These are phyloP conservation scores for Articulospora tetracladia DNA, from an alignment of 495 filamentous ascomycete species.

Conservation along the genomic window DNA sequence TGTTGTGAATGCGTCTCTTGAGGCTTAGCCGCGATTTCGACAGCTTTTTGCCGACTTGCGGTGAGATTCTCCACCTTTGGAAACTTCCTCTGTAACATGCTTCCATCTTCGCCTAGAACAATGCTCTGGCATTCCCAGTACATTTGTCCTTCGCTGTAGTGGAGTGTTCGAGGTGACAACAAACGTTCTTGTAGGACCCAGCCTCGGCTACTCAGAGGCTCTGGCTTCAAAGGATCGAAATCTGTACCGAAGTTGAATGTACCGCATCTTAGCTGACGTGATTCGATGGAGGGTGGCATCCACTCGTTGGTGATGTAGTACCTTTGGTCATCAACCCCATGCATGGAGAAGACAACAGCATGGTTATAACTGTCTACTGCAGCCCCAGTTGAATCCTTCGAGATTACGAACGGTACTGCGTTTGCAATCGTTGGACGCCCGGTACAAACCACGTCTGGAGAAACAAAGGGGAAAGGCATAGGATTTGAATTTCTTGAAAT, in stretches of 20 bases:
- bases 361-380: neutral
- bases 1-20: neutral
- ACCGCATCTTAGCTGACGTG: neutral
- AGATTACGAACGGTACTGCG: neutral
- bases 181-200: constrained; percentile 36
- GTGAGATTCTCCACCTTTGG: neutral
- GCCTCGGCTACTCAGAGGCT: constrained; percentile 25
- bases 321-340: neutral
- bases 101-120: constrained; percentile 17
- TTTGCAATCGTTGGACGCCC: neutral
- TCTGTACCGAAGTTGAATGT: neutral
- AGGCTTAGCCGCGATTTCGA: neutral
- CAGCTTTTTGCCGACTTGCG: neutral
- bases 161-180: constrained; percentile 25
- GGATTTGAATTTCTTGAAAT: neutral
- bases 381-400: neutral
- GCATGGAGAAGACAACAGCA: neutral
- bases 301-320: neutral
- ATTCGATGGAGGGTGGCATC: neutral
- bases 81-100: neutral
- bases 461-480: neutral
- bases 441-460: neutral
- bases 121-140: constrained; percentile 24
- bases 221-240: neutral
- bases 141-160: constrained; percentile 24